phyloP scores from a whole-genome alignment of 371 early-diverging fungal species.

The Syncephalastrum racemosum region DNA sequence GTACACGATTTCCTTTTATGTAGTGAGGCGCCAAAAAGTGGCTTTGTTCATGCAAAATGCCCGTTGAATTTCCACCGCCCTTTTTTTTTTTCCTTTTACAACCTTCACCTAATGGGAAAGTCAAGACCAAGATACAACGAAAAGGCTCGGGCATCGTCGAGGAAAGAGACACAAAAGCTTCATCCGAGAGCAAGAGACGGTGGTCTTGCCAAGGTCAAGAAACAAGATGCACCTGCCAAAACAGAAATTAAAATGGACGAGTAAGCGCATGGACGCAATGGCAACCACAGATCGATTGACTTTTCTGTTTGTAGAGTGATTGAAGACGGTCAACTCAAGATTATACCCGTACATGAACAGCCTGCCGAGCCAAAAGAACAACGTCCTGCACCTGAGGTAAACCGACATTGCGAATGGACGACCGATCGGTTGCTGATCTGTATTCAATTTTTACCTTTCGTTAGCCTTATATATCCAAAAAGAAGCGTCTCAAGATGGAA shows the following conservation, averaged over 20 bases:
- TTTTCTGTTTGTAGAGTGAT: neutral
- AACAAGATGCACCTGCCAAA: neutral
- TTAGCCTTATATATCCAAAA: constrained; percentile 58
- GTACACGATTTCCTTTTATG: too few species aligned
- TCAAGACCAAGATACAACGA: constrained; percentile 61
- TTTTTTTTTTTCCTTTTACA: neutral
- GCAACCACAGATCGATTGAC: neutral
- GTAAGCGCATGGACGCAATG: too few species aligned
- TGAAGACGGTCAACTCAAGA: constrained; percentile 28
- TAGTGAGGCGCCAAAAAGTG: too few species aligned
- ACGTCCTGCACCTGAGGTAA: constrained; percentile 10
- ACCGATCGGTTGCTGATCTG: neutral
- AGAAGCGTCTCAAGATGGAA: constrained; percentile 79
- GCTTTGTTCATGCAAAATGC: too few species aligned
- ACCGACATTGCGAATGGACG: constrained; percentile 4
- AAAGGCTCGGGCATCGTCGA: constrained; percentile 54
- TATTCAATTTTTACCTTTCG: neutral
- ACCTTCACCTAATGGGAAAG: constrained; percentile 50
- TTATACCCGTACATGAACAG: constrained; percentile 30
- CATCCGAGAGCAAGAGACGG: constrained; percentile 55
- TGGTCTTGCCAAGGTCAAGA: constrained; percentile 25
- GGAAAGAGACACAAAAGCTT: constrained; percentile 40
- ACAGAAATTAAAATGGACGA: neutral
- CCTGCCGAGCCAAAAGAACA: constrained; percentile 7
- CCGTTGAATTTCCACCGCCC: too few species aligned